Evolutionary conservation across 495 filamentous ascomycete species (phyloP), one percentile per base, ranked within the genome.

Genomic region (Neurospora sublineolata): DNA sequence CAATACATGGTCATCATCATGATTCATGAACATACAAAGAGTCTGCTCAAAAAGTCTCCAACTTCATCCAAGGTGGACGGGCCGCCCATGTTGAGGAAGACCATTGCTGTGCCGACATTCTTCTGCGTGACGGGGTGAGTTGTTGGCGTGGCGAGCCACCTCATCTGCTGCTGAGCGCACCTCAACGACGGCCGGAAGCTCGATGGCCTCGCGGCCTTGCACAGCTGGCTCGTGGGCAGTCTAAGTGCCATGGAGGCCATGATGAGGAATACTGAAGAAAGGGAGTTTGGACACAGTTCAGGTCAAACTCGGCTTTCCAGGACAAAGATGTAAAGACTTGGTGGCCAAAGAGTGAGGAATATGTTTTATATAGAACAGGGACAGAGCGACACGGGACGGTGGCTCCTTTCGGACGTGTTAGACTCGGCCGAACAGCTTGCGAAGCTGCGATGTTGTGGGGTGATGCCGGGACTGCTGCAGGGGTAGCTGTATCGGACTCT

Each of bases 81-180:
- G 11, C 96, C 96, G 70, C 96, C 96, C 96, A 99, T 99, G 83
- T 99, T 99, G 80, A 99, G 87, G 73, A 99, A 97, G 7, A 99
- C 94, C 87, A 99, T 97, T 44, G 96, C 96, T 0, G 96, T 99
- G 12, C 80, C 81, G 16, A 75, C 70, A 8, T 77, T 72, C 87
- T 91, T 84, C 77, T 93, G 91, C 5, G 90, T 92, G 5, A 93
- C 91, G 4, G 94, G 92, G 4, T 91, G 91, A 0, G 37, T 60
- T 18, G 86, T 86, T 37, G 88, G 85, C 37, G 89, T 93, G 23
- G 92, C 91, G 68, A 93, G 83, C 74, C 81, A 80, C 73, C 87
- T 80, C 58, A 72, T 72, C 74, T 86, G 84, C 70, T 75, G 78
- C 71, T 69, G 74, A 37, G 74, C 74, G 76, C 67, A 78, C 68